phyloP scores from a whole-genome alignment of 129 eudicot species.

The Flaveria linearis region DNA sequence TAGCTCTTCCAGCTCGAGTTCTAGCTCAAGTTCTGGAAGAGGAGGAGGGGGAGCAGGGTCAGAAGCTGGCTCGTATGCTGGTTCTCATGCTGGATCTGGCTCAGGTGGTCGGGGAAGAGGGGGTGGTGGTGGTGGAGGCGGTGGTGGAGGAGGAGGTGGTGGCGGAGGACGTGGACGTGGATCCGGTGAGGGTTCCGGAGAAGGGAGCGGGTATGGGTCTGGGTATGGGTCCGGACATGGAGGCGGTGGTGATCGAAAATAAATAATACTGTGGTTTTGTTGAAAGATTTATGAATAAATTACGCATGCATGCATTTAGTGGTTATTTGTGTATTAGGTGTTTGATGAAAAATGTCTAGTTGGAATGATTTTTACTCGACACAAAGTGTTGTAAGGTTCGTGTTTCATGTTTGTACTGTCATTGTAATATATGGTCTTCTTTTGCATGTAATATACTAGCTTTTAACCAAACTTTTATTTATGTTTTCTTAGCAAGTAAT shows the following conservation, averaged over 20 bases:
- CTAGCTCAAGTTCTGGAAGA: constrained; percentile 48
- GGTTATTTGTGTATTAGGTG: neutral
- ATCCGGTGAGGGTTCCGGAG: constrained; percentile 48
- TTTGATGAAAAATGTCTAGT: neutral
- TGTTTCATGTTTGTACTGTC: neutral
- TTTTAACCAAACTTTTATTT: neutral
- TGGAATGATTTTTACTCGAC: neutral
- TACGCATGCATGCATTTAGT: neutral
- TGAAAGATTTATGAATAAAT: constrained; percentile 13
- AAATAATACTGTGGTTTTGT: neutral
- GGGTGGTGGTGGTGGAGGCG: constrained; percentile 20
- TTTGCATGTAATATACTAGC: neutral
- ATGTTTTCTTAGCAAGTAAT: neutral
- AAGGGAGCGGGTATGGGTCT: constrained; percentile 62
- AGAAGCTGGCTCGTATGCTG: constrained; percentile 63
- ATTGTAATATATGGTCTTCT: neutral
- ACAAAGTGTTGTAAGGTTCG: neutral
- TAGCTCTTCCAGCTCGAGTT: constrained; percentile 47
- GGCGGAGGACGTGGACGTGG: constrained; percentile 41
- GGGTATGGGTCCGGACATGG: constrained; percentile 45
- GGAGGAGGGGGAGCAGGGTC: constrained; percentile 52
- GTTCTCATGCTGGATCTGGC: constrained; percentile 60
- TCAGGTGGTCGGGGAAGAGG: constrained; percentile 27
- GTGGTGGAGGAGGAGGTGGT: constrained; percentile 27
- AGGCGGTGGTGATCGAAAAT: constrained; percentile 51